Conservation (phyloP, 2,329 filamentous ascomycete genomes). For the Biscogniauxia mediterranea region DNA sequence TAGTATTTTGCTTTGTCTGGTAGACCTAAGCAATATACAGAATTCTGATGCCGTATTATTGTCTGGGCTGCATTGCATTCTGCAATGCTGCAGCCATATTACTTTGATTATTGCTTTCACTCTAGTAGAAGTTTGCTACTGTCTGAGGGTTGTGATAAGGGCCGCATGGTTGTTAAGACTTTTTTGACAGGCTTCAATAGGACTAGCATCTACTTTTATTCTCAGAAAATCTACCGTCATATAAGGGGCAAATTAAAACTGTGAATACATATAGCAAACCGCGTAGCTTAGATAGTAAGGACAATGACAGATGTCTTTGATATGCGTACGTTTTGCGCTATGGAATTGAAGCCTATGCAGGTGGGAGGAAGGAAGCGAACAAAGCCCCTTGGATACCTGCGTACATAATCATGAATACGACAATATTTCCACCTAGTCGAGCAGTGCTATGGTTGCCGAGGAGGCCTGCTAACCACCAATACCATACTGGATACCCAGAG, state of each 20-base stretch:
- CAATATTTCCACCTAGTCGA: conserved; percentile 37
- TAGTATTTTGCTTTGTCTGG: background rate
- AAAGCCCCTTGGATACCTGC: conserved; percentile 77
- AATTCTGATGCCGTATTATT: background rate
- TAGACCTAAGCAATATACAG: background rate
- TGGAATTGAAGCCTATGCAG: conserved; percentile 57
- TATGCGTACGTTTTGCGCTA: background rate
- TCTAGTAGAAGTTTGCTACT: background rate
- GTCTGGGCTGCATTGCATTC: background rate
- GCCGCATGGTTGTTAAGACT: background rate
- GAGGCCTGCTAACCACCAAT: conserved; percentile 69
- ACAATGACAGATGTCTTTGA: background rate
- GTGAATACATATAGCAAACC: background rate
- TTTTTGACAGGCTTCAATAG: background rate
- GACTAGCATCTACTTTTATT: background rate
- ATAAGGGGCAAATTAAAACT: background rate
- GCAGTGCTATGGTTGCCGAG: conserved; percentile 35
- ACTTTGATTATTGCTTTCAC: background rate
- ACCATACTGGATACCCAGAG: conserved; percentile 87
- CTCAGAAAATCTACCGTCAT: background rate
- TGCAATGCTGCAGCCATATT: background rate
- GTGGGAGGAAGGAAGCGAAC: conserved; percentile 88
- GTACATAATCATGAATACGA: conserved; percentile 77
- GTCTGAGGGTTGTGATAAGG: background rate
- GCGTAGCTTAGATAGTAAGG: background rate